These are phyloP conservation scores for Fusarium graminum DNA, from an alignment of 2,329 filamentous ascomycete genomes.

Conservation along the genomic window DNA sequence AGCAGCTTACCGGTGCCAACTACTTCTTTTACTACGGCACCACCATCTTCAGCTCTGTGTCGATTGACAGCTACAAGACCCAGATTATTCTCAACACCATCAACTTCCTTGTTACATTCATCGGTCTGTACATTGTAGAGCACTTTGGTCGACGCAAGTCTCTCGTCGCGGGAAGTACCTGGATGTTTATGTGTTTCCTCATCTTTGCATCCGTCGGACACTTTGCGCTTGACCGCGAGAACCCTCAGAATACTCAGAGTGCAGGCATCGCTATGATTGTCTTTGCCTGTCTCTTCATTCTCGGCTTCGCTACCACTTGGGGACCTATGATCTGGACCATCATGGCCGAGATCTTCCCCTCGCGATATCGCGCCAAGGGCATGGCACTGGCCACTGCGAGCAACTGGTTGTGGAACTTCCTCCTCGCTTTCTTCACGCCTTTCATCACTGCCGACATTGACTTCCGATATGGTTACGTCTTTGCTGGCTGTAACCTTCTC, in stretches of 20 bases:
- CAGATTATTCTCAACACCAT: constrained; percentile 76
- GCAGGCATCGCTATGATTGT: constrained; percentile 73
- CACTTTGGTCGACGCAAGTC: constrained; percentile 74
- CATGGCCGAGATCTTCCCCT: constrained; percentile 74
- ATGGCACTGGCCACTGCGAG: constrained; percentile 72
- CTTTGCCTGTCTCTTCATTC: constrained; percentile 73
- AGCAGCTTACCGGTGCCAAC: constrained; percentile 77
- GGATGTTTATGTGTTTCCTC: constrained; percentile 73
- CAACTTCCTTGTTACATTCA: constrained; percentile 76
- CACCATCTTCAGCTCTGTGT: constrained; percentile 61
- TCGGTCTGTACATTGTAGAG: constrained; percentile 78
- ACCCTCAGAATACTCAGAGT: constrained; percentile 53
- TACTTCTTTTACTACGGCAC: constrained; percentile 76
- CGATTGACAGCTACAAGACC: constrained; percentile 72
- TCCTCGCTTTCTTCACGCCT: constrained; percentile 82
- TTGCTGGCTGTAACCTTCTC: constrained; percentile 77
- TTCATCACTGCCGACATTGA: constrained; percentile 80
- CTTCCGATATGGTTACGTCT: constrained; percentile 81
- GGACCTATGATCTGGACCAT: constrained; percentile 75
- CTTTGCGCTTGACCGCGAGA: constrained; percentile 58
- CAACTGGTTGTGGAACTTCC: constrained; percentile 81
- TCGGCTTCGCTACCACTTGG: constrained; percentile 76
- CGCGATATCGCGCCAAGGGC: constrained; percentile 70
- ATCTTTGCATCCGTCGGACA: constrained; percentile 67
- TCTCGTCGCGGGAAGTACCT: constrained; percentile 71